Evolutionary conservation across 1,284 basidiomycete species (phyloP).

Genomic region (Leccinum holopus): DNA sequence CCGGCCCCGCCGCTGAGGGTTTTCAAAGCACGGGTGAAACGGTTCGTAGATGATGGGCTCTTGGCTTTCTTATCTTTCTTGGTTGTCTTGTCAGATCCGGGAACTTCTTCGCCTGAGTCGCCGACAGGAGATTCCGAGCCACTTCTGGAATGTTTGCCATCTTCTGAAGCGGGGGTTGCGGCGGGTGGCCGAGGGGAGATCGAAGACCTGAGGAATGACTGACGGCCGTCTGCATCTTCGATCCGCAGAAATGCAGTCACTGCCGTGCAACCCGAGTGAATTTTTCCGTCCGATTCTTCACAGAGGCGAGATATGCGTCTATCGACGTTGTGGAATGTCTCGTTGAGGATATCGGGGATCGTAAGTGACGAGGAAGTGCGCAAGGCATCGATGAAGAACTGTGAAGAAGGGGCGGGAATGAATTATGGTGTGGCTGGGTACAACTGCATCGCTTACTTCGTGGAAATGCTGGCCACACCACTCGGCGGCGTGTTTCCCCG

Average conservation of each 20-base stretch:
- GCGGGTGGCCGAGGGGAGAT: constrained; percentile 24
- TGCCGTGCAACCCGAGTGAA: constrained; percentile 96
- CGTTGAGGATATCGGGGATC: constrained; percentile 89
- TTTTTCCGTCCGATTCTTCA: constrained; percentile 81
- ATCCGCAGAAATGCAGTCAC: constrained; percentile 97
- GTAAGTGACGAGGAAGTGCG: constrained; percentile 48
- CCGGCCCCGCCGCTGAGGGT: constrained; percentile 47
- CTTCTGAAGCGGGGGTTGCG: constrained; percentile 29
- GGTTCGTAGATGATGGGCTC: constrained; percentile 45
- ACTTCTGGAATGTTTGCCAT: constrained; percentile 24
- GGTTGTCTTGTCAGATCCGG: constrained; percentile 36
- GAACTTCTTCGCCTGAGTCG: constrained; percentile 35
- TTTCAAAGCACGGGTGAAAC: constrained; percentile 58
- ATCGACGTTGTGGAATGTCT: constrained; percentile 94
- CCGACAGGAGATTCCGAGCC: constrained; percentile 31
- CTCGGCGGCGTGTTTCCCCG: constrained; percentile 97
- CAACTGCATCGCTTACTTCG: constrained; percentile 50
- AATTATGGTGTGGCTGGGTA: neutral
- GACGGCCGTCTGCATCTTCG: constrained; percentile 74
- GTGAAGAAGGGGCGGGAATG: constrained; percentile 9
- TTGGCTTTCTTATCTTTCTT: constrained; percentile 41
- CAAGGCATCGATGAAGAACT: constrained; percentile 60
- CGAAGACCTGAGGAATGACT: constrained; percentile 54
- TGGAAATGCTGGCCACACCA: constrained; percentile 99
- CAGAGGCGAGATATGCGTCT: constrained; percentile 77